A percentile compares a stretch with the other conserved stretches of the same genome.
Conservation (phyloP, 257 asterid genomes). For the Cordia subcordata region DNA sequence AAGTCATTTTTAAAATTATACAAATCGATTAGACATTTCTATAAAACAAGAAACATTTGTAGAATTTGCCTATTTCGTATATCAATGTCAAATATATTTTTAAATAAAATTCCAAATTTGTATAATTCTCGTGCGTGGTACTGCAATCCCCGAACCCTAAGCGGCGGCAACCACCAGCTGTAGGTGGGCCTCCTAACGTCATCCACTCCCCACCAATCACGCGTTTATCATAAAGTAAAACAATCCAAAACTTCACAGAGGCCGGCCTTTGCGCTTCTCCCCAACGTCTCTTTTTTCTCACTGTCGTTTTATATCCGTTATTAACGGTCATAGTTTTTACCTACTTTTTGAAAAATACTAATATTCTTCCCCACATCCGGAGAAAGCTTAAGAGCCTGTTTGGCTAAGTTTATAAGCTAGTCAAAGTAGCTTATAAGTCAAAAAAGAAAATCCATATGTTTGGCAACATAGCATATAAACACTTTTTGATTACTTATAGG, state of each 20-base stretch:
- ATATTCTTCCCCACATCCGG: not conserved
- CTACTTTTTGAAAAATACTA: not conserved
- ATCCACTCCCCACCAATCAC: constrained; percentile 2
- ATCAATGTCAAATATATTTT: too few relatives aligned
- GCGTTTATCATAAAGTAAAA: constrained; percentile 3
- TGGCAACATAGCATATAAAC: too few relatives aligned
- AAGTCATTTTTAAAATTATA: too few relatives aligned
- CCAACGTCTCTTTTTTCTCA: not conserved
- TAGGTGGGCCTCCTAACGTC: constrained; percentile 5
- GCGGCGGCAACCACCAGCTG: not conserved
- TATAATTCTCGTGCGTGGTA: too few relatives aligned
- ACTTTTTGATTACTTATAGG: too few relatives aligned
- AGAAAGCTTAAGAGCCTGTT: not conserved
- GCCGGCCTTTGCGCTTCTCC: constrained; percentile 6
- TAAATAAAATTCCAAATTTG: too few relatives aligned
- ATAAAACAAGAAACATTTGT: too few relatives aligned
- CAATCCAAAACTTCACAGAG: too few relatives aligned
- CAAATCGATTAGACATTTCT: too few relatives aligned
- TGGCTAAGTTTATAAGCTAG: not conserved
- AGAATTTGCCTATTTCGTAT: too few relatives aligned
- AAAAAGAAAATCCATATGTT: too few relatives aligned
- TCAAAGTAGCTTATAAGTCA: too few relatives aligned
- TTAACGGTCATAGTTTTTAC: constrained; percentile 7
- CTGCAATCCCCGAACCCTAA: not conserved
- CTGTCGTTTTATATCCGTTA: constrained; percentile 2